Conservation (phyloP, 208 protist genomes). For the Leishmania martiniquensis region DNA sequence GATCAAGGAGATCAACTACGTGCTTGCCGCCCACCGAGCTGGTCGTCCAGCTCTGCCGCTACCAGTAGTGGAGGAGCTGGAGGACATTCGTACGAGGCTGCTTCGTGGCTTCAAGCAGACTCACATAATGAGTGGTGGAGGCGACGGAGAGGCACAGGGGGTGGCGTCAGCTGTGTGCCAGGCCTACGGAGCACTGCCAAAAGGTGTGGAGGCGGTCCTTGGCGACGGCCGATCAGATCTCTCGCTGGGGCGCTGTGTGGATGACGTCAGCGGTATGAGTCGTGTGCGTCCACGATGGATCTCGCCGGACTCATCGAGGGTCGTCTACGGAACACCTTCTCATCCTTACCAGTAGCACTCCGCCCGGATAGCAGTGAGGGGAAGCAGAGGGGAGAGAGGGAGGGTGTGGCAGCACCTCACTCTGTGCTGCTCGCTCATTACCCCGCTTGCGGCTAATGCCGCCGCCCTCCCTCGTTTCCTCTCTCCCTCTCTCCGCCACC, state of each 20-base stretch:
- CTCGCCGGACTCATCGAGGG: constrained; percentile 25
- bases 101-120: constrained; percentile 14
- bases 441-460: neutral
- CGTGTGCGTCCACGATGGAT: constrained; percentile 27
- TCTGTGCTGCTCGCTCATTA: neutral
- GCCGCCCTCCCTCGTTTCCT: neutral
- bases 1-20: constrained; percentile 42
- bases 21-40: constrained; percentile 34
- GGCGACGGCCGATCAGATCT: neutral
- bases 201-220: no score
- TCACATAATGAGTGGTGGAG: neutral
- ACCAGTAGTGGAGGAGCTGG: constrained; percentile 41
- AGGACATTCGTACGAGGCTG: constrained; percentile 42
- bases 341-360: neutral
- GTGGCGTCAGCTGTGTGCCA: neutral
- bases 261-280: neutral
- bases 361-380: neutral
- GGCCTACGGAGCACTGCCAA: neutral
- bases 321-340: constrained; percentile 26
- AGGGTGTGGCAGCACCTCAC: neutral
- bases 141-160: neutral
- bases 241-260: neutral
- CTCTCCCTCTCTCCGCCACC: neutral
- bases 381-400: neutral
- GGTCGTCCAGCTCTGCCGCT: constrained; percentile 26